A percentile compares a stretch with the other conserved stretches of the same genome.
These are phyloP conservation scores for Coemansia sp. DNA, from an alignment of 192 early-diverging fungal species.

Conservation along the genomic window DNA sequence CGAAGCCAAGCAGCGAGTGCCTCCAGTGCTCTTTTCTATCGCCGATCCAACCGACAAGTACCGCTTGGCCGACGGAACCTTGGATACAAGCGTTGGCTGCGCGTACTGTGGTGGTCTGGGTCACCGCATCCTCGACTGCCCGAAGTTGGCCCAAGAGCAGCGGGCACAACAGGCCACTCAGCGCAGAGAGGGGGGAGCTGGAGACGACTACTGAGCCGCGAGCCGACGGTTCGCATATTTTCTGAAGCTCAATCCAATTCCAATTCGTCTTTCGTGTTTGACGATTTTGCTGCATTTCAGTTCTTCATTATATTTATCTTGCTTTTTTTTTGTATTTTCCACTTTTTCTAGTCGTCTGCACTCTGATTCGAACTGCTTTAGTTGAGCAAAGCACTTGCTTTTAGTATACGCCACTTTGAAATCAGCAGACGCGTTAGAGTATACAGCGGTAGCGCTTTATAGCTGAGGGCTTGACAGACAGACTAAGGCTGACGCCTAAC, in stretches of 20 bases:
- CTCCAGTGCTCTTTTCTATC: constrained; percentile 79
- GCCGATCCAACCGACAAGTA: constrained; percentile 90
- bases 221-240: constrained; percentile 4
- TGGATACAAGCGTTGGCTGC: constrained; percentile 68
- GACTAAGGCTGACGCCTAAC: background rate
- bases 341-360: background rate
- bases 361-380: background rate
- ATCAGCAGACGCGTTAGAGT: background rate
- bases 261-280: background rate
- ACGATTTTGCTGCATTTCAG: background rate
- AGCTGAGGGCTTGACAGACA: background rate
- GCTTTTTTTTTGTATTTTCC: background rate
- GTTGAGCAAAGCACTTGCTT: background rate
- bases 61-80: constrained; percentile 67
- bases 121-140: constrained; percentile 87
- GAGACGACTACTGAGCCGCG: constrained; percentile 38
- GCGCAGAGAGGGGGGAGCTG: constrained; percentile 29
- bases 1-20: constrained; percentile 93
- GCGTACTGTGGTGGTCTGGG: constrained; percentile 94
- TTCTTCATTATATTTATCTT: background rate
- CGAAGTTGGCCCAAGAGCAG: constrained; percentile 75
- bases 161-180: constrained; percentile 50
- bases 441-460: background rate
- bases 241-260: background rate
- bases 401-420: background rate